Percentiles rank a stretch among this genome's conserved stretches.
Evolutionary conservation across 106 monocot species (phyloP).

Genomic region (Narthecium ossifragum): DNA sequence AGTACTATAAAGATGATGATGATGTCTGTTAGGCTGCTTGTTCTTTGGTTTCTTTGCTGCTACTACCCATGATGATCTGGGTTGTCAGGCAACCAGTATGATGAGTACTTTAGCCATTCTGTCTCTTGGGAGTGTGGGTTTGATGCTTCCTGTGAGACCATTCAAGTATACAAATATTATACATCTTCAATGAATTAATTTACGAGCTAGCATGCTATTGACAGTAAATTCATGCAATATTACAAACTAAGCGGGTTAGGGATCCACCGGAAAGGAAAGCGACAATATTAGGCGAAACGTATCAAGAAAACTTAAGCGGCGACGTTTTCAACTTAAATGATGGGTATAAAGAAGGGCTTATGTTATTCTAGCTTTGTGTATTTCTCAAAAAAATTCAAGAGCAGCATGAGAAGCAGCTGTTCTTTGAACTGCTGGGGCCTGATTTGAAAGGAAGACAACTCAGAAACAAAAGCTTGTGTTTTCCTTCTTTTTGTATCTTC

Average conservation of each 20-base stretch:
- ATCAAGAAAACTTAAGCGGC: no score
- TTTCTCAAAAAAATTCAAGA: constrained; percentile 8
- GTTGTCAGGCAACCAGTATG: constrained; percentile 86
- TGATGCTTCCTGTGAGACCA: constrained; percentile 59
- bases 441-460: constrained; percentile 8
- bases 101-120: constrained; percentile 83
- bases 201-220: no score
- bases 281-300: background rate
- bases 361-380: constrained; percentile 20
- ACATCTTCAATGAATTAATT: no score
- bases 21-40: constrained; percentile 6
- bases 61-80: constrained; percentile 86
- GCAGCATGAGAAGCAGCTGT: no score
- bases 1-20: no score
- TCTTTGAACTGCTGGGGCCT: no score
- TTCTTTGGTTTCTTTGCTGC: constrained; percentile 14
- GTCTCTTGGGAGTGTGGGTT: constrained; percentile 58
- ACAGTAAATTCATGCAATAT: no score
- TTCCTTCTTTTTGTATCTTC: constrained; percentile 10
- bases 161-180: background rate
- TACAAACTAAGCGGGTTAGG: no score
- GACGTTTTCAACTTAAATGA: no score
- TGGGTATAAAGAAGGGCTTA: background rate
- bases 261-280: no score
- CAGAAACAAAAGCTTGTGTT: constrained; percentile 15